Conservation (phyloP, 345 rosid species). For the Salix koriyanagi region DNA sequence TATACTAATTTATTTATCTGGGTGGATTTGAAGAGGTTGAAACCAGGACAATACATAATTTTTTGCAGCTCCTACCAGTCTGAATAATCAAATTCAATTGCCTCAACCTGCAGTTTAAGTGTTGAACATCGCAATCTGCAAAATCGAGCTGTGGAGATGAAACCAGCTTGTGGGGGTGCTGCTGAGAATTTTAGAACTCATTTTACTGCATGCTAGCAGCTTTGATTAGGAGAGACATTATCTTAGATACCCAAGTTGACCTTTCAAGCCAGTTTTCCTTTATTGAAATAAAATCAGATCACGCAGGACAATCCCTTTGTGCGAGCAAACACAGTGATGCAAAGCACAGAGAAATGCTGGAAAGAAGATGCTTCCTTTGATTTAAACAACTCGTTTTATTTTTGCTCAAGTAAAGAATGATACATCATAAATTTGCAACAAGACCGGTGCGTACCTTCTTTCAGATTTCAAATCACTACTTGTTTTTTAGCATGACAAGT, state of each 20-base stretch:
- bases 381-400: not conserved
- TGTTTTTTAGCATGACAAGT: not conserved
- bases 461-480: conserved; percentile 45
- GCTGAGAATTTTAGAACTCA: not conserved
- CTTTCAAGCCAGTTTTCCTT: not conserved
- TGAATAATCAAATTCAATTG: not conserved
- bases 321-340: not conserved
- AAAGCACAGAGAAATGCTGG: not conserved
- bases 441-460: not conserved
- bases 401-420: not conserved
- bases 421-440: not conserved
- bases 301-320: not conserved
- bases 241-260: not conserved
- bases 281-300: not conserved
- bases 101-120: not conserved
- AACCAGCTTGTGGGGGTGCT: no score
- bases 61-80: no score
- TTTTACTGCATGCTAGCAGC: not conserved
- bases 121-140: no score
- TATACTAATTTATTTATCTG: no score
- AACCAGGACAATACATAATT: not conserved
- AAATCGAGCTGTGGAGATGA: no score
- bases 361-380: not conserved
- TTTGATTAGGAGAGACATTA: not conserved
- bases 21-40: not conserved